These are phyloP conservation scores for Smittium culicis DNA, from an alignment of 371 early-diverging fungal genomes.

Conservation along the genomic window DNA sequence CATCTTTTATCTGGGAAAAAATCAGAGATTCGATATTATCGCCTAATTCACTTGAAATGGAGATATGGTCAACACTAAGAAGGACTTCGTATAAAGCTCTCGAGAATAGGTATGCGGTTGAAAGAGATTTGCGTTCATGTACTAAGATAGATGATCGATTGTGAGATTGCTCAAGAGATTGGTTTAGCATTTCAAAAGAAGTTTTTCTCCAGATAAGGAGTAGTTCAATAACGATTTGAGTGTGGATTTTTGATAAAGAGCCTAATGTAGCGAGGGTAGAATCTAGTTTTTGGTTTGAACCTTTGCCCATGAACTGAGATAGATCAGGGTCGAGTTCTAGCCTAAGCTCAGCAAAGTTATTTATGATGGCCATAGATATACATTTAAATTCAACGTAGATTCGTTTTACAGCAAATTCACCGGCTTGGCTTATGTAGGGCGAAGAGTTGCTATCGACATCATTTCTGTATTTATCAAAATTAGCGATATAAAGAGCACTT, in stretches of 20 bases:
- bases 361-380: conserved; percentile 21
- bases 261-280: conserved; percentile 62
- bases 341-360: conserved; percentile 21
- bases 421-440: conserved; percentile 5
- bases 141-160: conserved; percentile 7
- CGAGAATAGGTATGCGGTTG: conserved; percentile 77
- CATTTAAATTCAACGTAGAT: conserved; percentile 31
- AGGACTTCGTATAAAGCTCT: conserved; percentile 75
- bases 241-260: conserved; percentile 65
- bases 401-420: conserved; percentile 27
- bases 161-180: background rate
- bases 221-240: conserved; percentile 75
- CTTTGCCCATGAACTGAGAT: conserved; percentile 44
- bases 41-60: conserved; percentile 71
- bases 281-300: conserved; percentile 65
- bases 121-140: conserved; percentile 40
- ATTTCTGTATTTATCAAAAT: background rate
- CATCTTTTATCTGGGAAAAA: conserved; percentile 71
- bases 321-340: conserved; percentile 51
- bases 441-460: background rate
- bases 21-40: conserved; percentile 80
- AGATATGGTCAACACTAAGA: conserved; percentile 48
- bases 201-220: conserved; percentile 80
- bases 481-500: background rate
- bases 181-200: conserved; percentile 51